Conservation (phyloP, 2,329 filamentous ascomycete genomes). For the Diaporthe caulivora region DNA sequence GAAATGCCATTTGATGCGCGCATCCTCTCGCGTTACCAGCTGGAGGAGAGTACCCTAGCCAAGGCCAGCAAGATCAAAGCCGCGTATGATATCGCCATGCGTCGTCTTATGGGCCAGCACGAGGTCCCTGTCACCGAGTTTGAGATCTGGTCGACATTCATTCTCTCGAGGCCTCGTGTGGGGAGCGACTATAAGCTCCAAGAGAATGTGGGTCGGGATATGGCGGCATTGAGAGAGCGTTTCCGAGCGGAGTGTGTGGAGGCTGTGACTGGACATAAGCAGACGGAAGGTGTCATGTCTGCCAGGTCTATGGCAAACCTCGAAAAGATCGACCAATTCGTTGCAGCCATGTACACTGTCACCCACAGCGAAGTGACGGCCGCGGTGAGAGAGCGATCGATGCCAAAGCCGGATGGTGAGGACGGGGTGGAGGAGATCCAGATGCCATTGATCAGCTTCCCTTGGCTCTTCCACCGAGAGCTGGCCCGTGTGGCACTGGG, state of each 20-base stretch:
- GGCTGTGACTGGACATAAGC: constrained; percentile 56
- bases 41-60: constrained; percentile 67
- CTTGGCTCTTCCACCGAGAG: constrained; percentile 86
- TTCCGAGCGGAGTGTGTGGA: constrained; percentile 77
- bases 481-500: constrained; percentile 76
- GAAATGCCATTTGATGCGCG: constrained; percentile 80
- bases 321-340: constrained; percentile 74
- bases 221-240: constrained; percentile 73
- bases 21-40: constrained; percentile 73
- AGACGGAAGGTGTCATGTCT: constrained; percentile 59
- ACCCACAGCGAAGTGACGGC: constrained; percentile 78
- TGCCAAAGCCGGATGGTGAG: constrained; percentile 39
- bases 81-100: constrained; percentile 82
- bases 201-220: constrained; percentile 82
- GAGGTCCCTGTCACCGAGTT: constrained; percentile 85
- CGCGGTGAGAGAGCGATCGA: constrained; percentile 62
- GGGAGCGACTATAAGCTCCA: constrained; percentile 87
- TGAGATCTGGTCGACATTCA: constrained; percentile 90
- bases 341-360: constrained; percentile 89
- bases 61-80: constrained; percentile 76
- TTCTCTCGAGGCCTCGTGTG: constrained; percentile 79
- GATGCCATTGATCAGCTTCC: constrained; percentile 91
- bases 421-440: constrained; percentile 53
- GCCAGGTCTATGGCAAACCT: constrained; percentile 53
- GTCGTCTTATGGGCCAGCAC: constrained; percentile 86